Evolutionary conservation across 2,329 filamentous ascomycete species (phyloP).

Genomic region (Sporothrix euskadiensis): DNA sequence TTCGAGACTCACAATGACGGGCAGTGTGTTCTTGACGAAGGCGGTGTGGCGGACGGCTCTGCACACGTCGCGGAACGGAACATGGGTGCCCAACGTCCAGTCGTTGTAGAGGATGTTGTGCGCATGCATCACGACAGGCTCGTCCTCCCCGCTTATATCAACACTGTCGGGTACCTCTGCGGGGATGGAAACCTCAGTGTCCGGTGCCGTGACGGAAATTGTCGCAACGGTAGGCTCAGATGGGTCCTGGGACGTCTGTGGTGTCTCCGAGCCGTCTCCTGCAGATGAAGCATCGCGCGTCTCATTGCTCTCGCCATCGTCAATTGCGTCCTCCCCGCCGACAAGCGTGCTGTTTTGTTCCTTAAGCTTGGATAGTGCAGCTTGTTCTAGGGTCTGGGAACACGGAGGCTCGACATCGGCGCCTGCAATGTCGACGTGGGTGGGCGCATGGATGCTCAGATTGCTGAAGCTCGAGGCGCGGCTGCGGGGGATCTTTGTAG

Average conservation of each 20-base stretch:
- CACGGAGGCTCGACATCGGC: not conserved
- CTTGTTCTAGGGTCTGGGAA: not conserved
- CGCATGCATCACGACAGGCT: conserved; percentile 79
- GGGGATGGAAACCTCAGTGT: conserved; percentile 25
- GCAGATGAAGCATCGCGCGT: conserved; percentile 28
- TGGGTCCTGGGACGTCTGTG: conserved; percentile 13
- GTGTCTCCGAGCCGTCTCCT: conserved; percentile 7
- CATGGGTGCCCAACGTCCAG: conserved; percentile 81
- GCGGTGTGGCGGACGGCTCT: conserved; percentile 74
- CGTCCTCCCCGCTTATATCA: conserved; percentile 47
- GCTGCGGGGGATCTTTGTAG: conserved; percentile 40
- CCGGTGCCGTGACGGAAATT: conserved; percentile 29
- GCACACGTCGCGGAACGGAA: conserved; percentile 85
- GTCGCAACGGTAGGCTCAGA: conserved; percentile 16
- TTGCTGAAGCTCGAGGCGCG: conserved; percentile 45
- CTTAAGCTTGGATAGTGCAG: not conserved
- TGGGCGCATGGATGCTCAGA: conserved; percentile 20
- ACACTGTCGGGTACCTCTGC: conserved; percentile 28
- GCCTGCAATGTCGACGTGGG: not conserved
- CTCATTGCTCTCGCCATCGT: conserved; percentile 32
- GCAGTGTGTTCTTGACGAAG: conserved; percentile 73
- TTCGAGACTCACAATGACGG: conserved; percentile 89
- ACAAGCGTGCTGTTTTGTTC: conserved; percentile 23
- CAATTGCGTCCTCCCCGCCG: conserved; percentile 27
- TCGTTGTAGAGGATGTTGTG: conserved; percentile 39